These are phyloP conservation scores for Chaetomium olivaceum DNA, from an alignment of 2,329 filamentous ascomycete genomes.

Conservation along the genomic window DNA sequence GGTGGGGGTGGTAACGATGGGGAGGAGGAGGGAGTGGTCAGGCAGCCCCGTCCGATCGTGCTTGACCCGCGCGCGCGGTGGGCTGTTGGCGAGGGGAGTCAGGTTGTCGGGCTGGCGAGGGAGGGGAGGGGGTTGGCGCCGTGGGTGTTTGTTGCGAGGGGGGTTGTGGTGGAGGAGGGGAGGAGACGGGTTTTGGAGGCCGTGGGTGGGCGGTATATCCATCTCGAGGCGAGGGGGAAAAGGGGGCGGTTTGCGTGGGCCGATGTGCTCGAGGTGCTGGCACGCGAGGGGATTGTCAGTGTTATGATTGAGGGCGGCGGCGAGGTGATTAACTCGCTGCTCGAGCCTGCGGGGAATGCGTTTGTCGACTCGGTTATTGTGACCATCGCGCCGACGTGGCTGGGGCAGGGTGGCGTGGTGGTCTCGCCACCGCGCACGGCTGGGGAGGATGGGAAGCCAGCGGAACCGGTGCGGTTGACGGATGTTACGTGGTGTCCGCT, in stretches of 20 bases:
- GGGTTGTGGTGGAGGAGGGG: slow-evolving; percentile 46
- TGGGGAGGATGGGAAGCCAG: slow-evolving; percentile 51
- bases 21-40: no score
- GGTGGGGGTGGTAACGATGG: slow-evolving; percentile 1
- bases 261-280: slow-evolving; percentile 61
- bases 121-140: slow-evolving; percentile 70
- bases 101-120: slow-evolving; percentile 65
- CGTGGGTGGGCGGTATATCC: slow-evolving; percentile 56
- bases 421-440: slow-evolving; percentile 67
- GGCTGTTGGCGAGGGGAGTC: slow-evolving; percentile 59
- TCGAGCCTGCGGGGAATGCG: slow-evolving; percentile 61
- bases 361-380: slow-evolving; percentile 75
- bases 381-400: slow-evolving; percentile 85
- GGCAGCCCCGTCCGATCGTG: slow-evolving; percentile 82
- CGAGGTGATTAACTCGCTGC: slow-evolving; percentile 75
- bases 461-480: slow-evolving; percentile 64
- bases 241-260: slow-evolving; percentile 59
- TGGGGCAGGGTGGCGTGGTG: slow-evolving; percentile 79
- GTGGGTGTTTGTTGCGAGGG: slow-evolving; percentile 63
- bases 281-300: slow-evolving; percentile 63
- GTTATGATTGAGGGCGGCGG: slow-evolving; percentile 93
- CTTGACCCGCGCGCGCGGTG: slow-evolving; percentile 79
- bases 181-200: slow-evolving; percentile 47
- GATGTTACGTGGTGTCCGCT: slow-evolving; percentile 74
- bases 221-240: slow-evolving; percentile 37